Evolutionary conservation across 1,139 yeast species (phyloP), one percentile per base, ranked within the genome.

Genomic region (Taphrina betulina): DNA sequence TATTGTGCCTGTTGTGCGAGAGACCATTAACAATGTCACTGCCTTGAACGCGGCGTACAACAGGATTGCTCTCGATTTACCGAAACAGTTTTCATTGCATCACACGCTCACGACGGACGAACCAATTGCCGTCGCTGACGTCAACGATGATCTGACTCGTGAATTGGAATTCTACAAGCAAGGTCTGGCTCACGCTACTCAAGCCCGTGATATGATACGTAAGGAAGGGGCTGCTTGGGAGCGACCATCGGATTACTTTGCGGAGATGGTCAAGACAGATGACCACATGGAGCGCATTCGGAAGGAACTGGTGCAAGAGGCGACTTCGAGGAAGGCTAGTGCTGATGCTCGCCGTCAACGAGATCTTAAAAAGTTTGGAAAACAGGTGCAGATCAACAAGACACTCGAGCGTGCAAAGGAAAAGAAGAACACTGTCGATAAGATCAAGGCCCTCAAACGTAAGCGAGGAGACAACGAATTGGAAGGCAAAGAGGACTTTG

Each of bases 201-300:
- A 78, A 65, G 96, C 88, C 34, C 83, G 92, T 67, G 72, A 77
- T 52, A 78, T 79, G 50, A 76, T 90, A 52, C 36, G 38, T 34
- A 60, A 61, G 51, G 69, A 77, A 58, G 67, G 67, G 3, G 82
- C 89, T 22, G 92, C 96, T 58, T 92, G 92, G 70, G 78, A 95
- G 36, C 81, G 99, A 70, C 99, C 99, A 26, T 74, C 81, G 66
- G 99, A 92, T 70, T 92, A 87, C 71, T 92, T 92, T 73, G 99
- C 99, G 8, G 99, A 92, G 72, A 92, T 92, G 99, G 87, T 89
- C 61, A 92, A 92, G 75, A 84, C 90, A 60, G 99, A 92, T 70
- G 96, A 89, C 70, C 99, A 92, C 71, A 92, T 92, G 99, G 96
- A 89, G 68, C 87, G 82, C 72, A 44, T 92, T 66, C 89, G 88